phyloP scores from a whole-genome alignment of 768 basidiomycete species.

The Lepiota venenata region DNA sequence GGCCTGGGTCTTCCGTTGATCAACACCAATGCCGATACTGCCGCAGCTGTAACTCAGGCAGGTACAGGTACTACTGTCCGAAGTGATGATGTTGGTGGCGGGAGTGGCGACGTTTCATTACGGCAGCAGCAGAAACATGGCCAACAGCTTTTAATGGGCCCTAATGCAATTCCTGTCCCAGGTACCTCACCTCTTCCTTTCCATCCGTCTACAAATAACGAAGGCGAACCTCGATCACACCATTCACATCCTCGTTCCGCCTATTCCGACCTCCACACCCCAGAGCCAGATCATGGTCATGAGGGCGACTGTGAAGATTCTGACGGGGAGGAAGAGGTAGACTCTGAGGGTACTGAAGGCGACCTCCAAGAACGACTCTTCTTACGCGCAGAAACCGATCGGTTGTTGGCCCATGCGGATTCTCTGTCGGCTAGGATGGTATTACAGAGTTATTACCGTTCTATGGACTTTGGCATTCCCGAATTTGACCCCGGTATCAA shows the following conservation, averaged over 20 bases:
- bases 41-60: not conserved
- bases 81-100: constrained; percentile 1
- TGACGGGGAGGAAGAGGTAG: not conserved
- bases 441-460: constrained; percentile 53
- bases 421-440: constrained; percentile 56
- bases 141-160: too few species aligned
- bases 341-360: constrained; percentile 33
- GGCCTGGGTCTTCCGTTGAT: not conserved
- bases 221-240: not conserved
- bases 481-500: not conserved
- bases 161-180: not conserved
- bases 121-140: too few species aligned
- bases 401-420: constrained; percentile 45
- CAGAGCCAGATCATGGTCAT: not conserved
- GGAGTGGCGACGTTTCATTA: not conserved
- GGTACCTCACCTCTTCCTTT: constrained; percentile 5
- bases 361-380: constrained; percentile 53
- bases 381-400: constrained; percentile 6
- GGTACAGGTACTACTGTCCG: not conserved
- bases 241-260: not conserved
- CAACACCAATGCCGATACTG: not conserved
- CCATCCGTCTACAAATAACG: constrained; percentile 1
- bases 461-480: constrained; percentile 2
- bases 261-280: not conserved
- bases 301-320: not conserved